phyloP scores from a whole-genome alignment of 768 basidiomycete species.

The Russula abietina region DNA sequence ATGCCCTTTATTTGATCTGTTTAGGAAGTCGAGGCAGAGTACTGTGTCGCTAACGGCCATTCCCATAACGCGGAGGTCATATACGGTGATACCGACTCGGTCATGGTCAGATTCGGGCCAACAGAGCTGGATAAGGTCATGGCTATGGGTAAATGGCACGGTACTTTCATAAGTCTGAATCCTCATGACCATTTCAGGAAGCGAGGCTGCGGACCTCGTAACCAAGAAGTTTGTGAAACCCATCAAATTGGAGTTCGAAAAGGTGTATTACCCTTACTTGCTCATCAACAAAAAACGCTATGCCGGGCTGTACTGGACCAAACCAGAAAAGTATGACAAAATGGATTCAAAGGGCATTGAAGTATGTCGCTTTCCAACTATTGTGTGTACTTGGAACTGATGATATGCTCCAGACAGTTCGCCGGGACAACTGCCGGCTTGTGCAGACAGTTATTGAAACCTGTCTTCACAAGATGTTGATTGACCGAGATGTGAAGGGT shows the following conservation, averaged over 20 bases:
- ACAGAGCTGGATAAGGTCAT: conserved; percentile 82
- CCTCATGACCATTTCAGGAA: conserved; percentile 45
- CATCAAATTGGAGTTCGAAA: conserved; percentile 99
- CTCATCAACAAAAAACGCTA: conserved; percentile 99
- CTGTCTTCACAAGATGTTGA: conserved; percentile 95
- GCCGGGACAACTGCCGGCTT: conserved; percentile 96
- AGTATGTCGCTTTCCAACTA: conserved; percentile 39
- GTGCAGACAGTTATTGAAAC: conserved; percentile 98
- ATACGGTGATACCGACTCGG: conserved; percentile 98
- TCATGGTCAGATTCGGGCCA: conserved; percentile 97
- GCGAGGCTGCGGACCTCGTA: conserved; percentile 88
- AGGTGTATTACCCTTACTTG: conserved; percentile 97
- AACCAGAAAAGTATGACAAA: conserved; percentile 92
- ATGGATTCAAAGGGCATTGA: conserved; percentile 99
- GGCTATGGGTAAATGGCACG: conserved; percentile 63
- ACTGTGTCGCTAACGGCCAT: conserved; percentile 78
- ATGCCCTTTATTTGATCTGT: background rate
- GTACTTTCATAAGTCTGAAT: conserved; percentile 3
- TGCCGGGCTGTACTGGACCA: conserved; percentile 97
- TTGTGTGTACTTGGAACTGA: background rate
- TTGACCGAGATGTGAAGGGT: conserved; percentile 87
- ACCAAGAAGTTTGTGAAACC: conserved; percentile 88
- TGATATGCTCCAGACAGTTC: conserved; percentile 67
- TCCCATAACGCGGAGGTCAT: conserved; percentile 88
- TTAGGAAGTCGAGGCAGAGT: conserved; percentile 86